Evolutionary conservation across 139 green algal species (phyloP).

Genomic region (Closterium sp.): DNA sequence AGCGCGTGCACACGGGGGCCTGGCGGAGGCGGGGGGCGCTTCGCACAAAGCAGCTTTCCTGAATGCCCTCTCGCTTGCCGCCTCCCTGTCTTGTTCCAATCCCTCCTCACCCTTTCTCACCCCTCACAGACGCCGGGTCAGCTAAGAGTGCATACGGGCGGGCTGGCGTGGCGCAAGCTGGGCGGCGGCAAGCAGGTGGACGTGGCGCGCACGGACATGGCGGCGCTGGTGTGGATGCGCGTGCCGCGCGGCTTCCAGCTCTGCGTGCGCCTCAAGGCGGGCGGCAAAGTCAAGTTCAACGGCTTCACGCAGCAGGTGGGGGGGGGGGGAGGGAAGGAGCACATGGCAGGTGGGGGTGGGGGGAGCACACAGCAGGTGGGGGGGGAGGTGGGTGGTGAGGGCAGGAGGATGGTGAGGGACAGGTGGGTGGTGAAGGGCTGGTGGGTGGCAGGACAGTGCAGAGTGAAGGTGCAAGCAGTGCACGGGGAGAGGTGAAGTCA

Average conservation of each 20-base stretch:
- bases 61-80: too few species aligned
- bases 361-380: not conserved
- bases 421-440: not conserved
- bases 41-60: too few species aligned
- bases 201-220: slow-evolving; percentile 30
- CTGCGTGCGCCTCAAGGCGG: slow-evolving; percentile 9
- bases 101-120: not conserved
- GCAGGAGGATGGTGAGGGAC: not conserved
- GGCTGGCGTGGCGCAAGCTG: slow-evolving; percentile 40
- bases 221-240: slow-evolving; percentile 13
- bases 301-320: slow-evolving; percentile 48
- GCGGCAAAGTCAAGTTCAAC: slow-evolving; percentile 47
- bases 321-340: too few species aligned
- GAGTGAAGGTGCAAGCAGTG: too few species aligned
- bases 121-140: slow-evolving; percentile 25
- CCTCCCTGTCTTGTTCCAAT: not conserved
- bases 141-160: slow-evolving; percentile 41
- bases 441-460: not conserved
- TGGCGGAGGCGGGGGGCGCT: too few species aligned
- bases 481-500: too few species aligned
- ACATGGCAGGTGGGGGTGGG: too few species aligned
- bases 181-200: slow-evolving; percentile 49
- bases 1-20: too few species aligned
- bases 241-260: slow-evolving; percentile 41
- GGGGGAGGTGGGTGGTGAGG: not conserved